phyloP scores from a whole-genome alignment of 2,329 filamentous ascomycete genomes.

The Lachnellula hyalina region DNA sequence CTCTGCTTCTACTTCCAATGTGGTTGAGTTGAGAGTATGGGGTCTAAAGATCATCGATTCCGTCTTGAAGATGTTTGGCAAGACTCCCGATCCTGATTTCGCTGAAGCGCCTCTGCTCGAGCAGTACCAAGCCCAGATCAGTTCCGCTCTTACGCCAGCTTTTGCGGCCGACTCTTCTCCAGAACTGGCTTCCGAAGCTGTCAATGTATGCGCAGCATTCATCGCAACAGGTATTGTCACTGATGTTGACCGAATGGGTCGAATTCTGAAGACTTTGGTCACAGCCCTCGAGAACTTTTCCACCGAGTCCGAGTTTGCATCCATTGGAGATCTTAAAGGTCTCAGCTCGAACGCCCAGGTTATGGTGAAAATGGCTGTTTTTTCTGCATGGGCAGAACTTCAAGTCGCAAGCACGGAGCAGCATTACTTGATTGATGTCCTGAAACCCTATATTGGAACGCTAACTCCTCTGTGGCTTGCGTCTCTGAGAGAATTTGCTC shows the following conservation, averaged over 20 bases:
- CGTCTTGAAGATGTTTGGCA: slow-evolving; percentile 92
- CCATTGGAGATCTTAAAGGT: slow-evolving; percentile 88
- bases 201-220: slow-evolving; percentile 97
- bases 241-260: slow-evolving; percentile 96
- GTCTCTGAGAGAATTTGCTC: slow-evolving; percentile 87
- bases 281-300: slow-evolving; percentile 90
- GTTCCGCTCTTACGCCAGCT: slow-evolving; percentile 89
- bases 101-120: slow-evolving; percentile 94
- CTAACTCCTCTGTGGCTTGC: slow-evolving; percentile 92
- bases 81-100: slow-evolving; percentile 92
- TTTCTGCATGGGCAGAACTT: slow-evolving; percentile 94
- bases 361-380: slow-evolving; percentile 97
- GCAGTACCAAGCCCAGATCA: slow-evolving; percentile 98
- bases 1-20: slow-evolving; percentile 90
- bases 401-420: slow-evolving; percentile 94
- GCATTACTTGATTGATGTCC: slow-evolving; percentile 78
- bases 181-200: slow-evolving; percentile 89
- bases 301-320: slow-evolving; percentile 69
- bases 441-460: slow-evolving; percentile 84
- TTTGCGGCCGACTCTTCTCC: slow-evolving; percentile 95
- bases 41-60: slow-evolving; percentile 92
- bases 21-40: slow-evolving; percentile 83
- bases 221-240: slow-evolving; percentile 96
- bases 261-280: slow-evolving; percentile 90
- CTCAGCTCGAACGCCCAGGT: slow-evolving; percentile 94